Evolutionary conservation across 2,329 filamentous ascomycete species (phyloP).

Genomic region (Aspergillus hortae): DNA sequence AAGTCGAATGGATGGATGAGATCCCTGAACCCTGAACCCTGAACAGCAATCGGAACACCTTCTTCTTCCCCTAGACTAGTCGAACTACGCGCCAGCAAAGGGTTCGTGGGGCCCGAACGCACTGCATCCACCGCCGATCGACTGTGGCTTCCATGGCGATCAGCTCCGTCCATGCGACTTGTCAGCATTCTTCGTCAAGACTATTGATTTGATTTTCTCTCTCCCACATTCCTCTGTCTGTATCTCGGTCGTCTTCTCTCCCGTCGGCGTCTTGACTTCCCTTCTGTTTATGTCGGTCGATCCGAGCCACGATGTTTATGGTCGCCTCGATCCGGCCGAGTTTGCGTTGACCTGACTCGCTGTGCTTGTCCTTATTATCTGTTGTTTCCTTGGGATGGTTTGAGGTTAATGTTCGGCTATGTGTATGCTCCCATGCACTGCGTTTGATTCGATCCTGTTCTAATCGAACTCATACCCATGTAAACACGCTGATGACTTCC

Average conservation of each 20-base stretch:
- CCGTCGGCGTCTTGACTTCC: background rate
- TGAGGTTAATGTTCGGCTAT: background rate
- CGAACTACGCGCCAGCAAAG: background rate
- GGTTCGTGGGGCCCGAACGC: background rate
- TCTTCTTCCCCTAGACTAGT: background rate
- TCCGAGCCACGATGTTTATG: background rate
- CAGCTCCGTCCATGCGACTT: constrained; percentile 3
- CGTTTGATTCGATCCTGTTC: background rate
- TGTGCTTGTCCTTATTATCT: background rate
- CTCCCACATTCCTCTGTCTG: constrained; percentile 1
- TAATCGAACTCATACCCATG: background rate
- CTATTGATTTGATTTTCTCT: constrained; percentile 9
- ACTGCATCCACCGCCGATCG: background rate
- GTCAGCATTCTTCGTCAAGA: constrained; percentile 10
- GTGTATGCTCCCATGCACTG: background rate
- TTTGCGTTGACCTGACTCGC: background rate
- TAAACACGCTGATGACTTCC: constrained; percentile 12
- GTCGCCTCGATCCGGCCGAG: background rate
- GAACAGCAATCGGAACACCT: background rate
- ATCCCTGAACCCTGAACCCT: background rate
- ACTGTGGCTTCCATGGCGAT: background rate
- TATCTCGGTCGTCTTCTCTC: background rate
- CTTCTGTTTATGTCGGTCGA: background rate
- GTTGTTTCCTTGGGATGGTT: background rate
- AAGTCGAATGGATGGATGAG: background rate